Evolutionary conservation across 768 basidiomycete species (phyloP).

Genomic region (Lanmaoa rubissima): DNA sequence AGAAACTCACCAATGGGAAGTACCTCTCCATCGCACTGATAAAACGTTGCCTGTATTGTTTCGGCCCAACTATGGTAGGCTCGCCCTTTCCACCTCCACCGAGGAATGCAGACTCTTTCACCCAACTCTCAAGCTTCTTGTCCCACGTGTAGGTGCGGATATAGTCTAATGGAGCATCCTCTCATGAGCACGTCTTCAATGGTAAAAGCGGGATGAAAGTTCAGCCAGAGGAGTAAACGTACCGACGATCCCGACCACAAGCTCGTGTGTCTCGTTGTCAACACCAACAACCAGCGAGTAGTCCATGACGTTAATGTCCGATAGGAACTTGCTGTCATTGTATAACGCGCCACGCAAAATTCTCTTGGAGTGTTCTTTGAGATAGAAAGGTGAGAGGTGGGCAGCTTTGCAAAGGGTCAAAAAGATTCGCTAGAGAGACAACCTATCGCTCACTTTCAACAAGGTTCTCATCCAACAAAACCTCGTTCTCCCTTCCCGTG

Average conservation of each 20-base stretch:
- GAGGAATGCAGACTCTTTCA: slow-evolving; percentile 91
- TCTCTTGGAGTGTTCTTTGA: slow-evolving; percentile 95
- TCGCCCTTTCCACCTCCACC: slow-evolving; percentile 82
- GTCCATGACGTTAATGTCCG: slow-evolving; percentile 95
- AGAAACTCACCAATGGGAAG: slow-evolving; percentile 68
- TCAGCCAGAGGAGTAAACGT: slow-evolving; percentile 32
- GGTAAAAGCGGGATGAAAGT: neutral
- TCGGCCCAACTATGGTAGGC: slow-evolving; percentile 95
- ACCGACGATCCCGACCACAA: slow-evolving; percentile 98
- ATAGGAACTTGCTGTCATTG: slow-evolving; percentile 95
- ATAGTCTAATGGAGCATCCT: slow-evolving; percentile 56
- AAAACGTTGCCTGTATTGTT: slow-evolving; percentile 88
- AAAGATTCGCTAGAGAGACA: neutral
- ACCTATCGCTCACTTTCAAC: slow-evolving; percentile 64
- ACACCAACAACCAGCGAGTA: slow-evolving; percentile 96
- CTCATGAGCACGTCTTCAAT: slow-evolving; percentile 5
- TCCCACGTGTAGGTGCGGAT: slow-evolving; percentile 98
- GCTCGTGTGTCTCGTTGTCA: slow-evolving; percentile 82
- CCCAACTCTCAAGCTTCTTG: slow-evolving; percentile 97
- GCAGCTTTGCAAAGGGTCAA: slow-evolving; percentile 51
- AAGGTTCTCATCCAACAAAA: slow-evolving; percentile 94
- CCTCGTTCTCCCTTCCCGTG: slow-evolving; percentile 88
- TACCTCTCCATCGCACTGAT: slow-evolving; percentile 87
- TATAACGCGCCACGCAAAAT: slow-evolving; percentile 86
- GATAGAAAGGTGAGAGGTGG: slow-evolving; percentile 84